Evolutionary conservation across 345 rosid species (phyloP).

Genomic region (Isatis tinctoria): DNA sequence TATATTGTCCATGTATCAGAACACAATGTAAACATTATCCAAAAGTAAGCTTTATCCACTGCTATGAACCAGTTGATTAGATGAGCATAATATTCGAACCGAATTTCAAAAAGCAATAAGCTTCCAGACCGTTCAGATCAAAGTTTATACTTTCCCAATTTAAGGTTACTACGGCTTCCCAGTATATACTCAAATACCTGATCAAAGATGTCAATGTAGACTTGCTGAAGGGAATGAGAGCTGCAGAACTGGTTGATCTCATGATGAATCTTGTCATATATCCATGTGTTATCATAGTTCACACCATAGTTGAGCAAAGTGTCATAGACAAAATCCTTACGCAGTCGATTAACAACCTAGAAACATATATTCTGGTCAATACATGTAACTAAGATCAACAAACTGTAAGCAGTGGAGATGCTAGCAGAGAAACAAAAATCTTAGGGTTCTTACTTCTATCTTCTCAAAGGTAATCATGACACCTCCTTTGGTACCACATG

Average conservation of each 20-base stretch:
- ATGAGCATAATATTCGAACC: neutral
- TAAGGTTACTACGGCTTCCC: neutral
- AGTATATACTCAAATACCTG: slow-evolving; percentile 46
- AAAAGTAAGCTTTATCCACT: neutral
- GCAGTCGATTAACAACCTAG: slow-evolving; percentile 86
- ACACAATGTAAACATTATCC: neutral
- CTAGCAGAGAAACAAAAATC: neutral
- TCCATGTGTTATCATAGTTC: slow-evolving; percentile 87
- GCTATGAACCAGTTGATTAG: neutral
- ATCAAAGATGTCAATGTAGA: slow-evolving; percentile 92
- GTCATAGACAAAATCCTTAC: slow-evolving; percentile 74
- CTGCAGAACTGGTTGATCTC: slow-evolving; percentile 99
- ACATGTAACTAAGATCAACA: neutral
- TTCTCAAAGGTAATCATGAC: slow-evolving; percentile 93
- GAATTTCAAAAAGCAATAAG: neutral
- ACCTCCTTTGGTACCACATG: slow-evolving; percentile 96
- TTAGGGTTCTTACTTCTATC: slow-evolving; percentile 56
- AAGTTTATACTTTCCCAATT: neutral
- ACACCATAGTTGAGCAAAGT: slow-evolving; percentile 83
- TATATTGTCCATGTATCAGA: neutral
- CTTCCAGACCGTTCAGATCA: neutral
- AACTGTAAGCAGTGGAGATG: neutral
- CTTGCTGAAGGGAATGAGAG: slow-evolving; percentile 91
- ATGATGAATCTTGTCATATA: slow-evolving; percentile 96
- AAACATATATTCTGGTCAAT: slow-evolving; percentile 4